These are phyloP conservation scores for Ustilago lituana DNA, from an alignment of 1,284 basidiomycete genomes.

Conservation along the genomic window DNA sequence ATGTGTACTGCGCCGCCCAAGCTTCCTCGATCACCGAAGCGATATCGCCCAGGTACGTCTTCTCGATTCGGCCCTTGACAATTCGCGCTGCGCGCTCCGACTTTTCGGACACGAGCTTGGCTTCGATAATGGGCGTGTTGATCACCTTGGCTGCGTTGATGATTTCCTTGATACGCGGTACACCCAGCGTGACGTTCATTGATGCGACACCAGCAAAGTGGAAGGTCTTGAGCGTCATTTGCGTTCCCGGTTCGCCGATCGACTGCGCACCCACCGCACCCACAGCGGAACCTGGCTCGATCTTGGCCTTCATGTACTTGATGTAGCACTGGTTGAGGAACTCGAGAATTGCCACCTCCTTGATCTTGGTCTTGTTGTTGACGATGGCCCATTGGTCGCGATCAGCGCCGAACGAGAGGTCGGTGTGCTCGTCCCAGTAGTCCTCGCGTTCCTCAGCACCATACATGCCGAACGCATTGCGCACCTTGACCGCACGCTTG, in stretches of 20 bases:
- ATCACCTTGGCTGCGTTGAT: conserved; percentile 98
- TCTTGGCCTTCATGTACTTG: conserved; percentile 69
- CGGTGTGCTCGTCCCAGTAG: conserved; percentile 82
- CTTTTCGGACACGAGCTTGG: conserved; percentile 80
- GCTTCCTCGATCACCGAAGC: conserved; percentile 93
- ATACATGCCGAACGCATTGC: conserved; percentile 83
- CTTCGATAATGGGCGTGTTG: conserved; percentile 98
- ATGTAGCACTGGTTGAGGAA: conserved; percentile 90
- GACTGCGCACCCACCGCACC: conserved; percentile 99
- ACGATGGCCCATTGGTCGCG: conserved; percentile 72
- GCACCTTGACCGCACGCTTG: conserved; percentile 75
- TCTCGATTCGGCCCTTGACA: conserved; percentile 95
- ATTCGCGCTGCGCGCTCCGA: conserved; percentile 89
- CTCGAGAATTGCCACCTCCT: conserved; percentile 77
- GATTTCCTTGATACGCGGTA: conserved; percentile 99
- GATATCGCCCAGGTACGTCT: conserved; percentile 92
- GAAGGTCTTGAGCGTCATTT: conserved; percentile 99
- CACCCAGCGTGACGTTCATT: conserved; percentile 99
- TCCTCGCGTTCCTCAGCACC: conserved; percentile 79
- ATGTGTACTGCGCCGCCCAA: conserved; percentile 91
- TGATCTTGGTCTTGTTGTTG: conserved; percentile 90
- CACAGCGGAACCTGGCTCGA: conserved; percentile 74
- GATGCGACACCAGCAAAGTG: conserved; percentile 99
- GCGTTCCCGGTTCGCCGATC: conserved; percentile 98
- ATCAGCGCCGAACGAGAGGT: conserved; percentile 81